Evolutionary conservation across 495 filamentous ascomycete genomes (phyloP), one percentile per base, ranked within the genome.

Genomic region (Xylaria nigripes): DNA sequence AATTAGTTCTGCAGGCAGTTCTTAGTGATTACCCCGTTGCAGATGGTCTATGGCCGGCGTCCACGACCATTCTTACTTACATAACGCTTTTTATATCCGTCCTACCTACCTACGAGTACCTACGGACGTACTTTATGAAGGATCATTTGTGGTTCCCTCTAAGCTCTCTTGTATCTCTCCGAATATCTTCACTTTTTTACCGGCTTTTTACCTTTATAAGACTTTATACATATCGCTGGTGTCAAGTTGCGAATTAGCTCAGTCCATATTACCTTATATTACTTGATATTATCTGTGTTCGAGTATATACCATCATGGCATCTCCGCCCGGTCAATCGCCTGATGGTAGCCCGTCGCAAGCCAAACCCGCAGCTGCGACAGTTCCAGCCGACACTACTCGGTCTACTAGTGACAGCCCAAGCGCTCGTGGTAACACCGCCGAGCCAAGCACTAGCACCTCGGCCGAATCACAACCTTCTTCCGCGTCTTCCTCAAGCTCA

Each of bases 391-490:
- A 32, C 22, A 21, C 51, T 40, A 38, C 51, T 40, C 25, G 30
- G 1, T n/a, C 50, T 45, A 45, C 41, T 52, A 52, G 41, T 46
- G 30, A 40, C 40, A 22, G 43, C 21, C 41, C 50, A 15, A 40
- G n/a, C 10, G 41, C 18, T 45, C 41, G 27, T 22, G n/a, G 13
- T 6, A 45, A 24, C 42, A 45, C 50, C 50, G 13, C n/a, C n/a
- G 36, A 40, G 36, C n/a, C 36, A 40, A 40, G 15, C n/a, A 40
- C 36, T 4, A 18, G 15, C n/a, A 40, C 16, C 4, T 3, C 36
- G 36, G n/a, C 36, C 2, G n/a, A 21, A 16, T 16, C 50, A 16
- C 50, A 53, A 30, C 42, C 50, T 18, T 13, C 44, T 12, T 12
- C 44, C 12, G 47, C 44, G 19, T 18, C 16, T 53, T 41, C 2